Base-by-base conservation (phyloP, 495 filamentous ascomycete genomes). In the Stereocaulon alpinum region DNA sequence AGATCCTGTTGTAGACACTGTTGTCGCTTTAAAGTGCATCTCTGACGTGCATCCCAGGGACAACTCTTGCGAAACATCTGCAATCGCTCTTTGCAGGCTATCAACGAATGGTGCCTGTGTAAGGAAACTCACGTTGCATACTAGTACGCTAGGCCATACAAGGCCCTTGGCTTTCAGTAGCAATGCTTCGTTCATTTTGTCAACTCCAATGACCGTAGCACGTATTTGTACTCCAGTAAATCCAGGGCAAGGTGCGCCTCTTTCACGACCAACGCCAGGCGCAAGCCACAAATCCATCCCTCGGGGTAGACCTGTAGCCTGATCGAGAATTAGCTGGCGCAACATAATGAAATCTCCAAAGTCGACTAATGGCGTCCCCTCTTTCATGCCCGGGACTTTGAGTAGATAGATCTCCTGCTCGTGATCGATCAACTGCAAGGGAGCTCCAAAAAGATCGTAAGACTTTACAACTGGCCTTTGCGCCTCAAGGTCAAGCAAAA, bases 401-500 rank as follows among this genome's bases (percentile, higher is more conserved):
- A 64, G 58, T 18, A 20, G 50, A 41, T 57, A 63, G 15, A 58
- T 30, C 18, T 61, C 37, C 22, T 50, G 58, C 48, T 30, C 30
- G 37, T 17, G 45, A 18, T 40, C 37, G 1, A 53, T 40, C 11
- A 57, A 32, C 18, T 44, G 20, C 17, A 64, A 45, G 1, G 12
- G 52, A 14, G 53, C 53, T 15, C 54, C 47, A 20, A 64, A 64
- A 12, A 64, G 53, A 32, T 61, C 62, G 34, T 64, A 59, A 7
- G 58, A 56, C 18, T 48, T 37, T 2, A 58, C 24, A 22, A 58
- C 58, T 22, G 52, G 48, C 15, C 47, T 42, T 15, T 61, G 59
- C 12, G 62, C 62, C 15, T 64, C 62, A 30, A 61, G 40, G 22
- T 64, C 62, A 27, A 64, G 53, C 6, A 58, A 27, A 29, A 64